These are phyloP conservation scores for Elymus sibiricus DNA, from an alignment of 176 grass and related monocot species.

Conservation along the genomic window DNA sequence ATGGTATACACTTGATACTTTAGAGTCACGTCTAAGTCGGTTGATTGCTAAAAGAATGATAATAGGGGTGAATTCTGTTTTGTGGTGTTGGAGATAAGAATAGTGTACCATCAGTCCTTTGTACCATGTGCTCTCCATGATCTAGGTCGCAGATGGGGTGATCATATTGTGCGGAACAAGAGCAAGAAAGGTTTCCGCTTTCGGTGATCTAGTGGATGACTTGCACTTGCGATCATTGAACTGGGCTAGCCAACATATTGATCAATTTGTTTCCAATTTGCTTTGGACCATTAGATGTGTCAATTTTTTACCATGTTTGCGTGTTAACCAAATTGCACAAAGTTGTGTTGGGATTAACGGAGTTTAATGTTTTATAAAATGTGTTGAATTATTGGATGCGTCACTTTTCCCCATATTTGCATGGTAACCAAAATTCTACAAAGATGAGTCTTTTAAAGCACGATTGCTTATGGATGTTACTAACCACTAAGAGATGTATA, in stretches of 20 bases:
- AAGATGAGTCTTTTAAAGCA: not conserved
- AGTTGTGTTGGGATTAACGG: not conserved
- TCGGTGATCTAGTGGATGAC: not conserved
- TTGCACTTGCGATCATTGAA: slow-evolving; percentile 9
- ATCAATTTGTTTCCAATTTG: not conserved
- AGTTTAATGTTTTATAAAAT: not conserved
- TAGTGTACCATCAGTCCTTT: too few relatives aligned
- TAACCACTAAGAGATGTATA: not conserved
- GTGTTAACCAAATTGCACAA: not conserved
- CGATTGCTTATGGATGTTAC: not conserved
- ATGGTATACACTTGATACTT: too few relatives aligned
- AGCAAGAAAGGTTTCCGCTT: not conserved
- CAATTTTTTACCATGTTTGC: not conserved
- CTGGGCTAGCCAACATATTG: not conserved
- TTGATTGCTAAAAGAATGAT: not conserved
- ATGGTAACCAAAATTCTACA: not conserved
- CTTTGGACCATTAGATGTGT: not conserved
- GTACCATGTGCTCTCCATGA: not conserved
- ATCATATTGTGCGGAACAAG: not conserved
- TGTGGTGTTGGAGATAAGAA: not conserved
- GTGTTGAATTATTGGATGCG: not conserved
- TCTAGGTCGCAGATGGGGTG: not conserved
- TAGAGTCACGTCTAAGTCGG: not conserved
- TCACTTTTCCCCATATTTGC: not conserved
- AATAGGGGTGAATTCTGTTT: not conserved